phyloP scores from a whole-genome alignment of 75 land plant genomes.

The Pinus tabuliformis region DNA sequence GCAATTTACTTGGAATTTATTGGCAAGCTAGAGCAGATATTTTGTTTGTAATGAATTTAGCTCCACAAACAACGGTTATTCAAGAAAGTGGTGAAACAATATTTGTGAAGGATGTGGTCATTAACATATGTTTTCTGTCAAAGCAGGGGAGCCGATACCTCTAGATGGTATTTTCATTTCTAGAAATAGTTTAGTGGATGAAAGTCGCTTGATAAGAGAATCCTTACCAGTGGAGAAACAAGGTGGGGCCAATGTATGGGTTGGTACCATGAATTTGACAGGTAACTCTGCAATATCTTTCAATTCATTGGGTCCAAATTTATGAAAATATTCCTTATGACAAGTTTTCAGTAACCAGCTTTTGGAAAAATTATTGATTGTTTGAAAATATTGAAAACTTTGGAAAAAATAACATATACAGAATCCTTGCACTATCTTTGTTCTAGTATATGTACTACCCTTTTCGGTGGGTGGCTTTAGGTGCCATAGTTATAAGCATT shows the following conservation, averaged over 20 bases:
- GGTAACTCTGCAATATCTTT: slow-evolving; percentile 19
- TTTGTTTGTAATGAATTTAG: slow-evolving; percentile 69
- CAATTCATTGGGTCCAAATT: too few species aligned
- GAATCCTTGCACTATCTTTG: slow-evolving; percentile 20
- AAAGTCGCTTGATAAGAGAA: slow-evolving; percentile 85
- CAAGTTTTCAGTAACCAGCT: too few species aligned
- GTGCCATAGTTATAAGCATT: slow-evolving; percentile 62
- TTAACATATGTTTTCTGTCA: slow-evolving; percentile 70
- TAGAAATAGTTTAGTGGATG: slow-evolving; percentile 80
- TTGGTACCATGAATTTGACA: slow-evolving; percentile 83
- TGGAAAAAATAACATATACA: not conserved
- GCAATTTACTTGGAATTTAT: too few species aligned
- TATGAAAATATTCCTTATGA: too few species aligned
- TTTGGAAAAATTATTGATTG: too few species aligned
- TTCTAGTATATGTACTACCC: slow-evolving; percentile 52
- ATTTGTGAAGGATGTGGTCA: slow-evolving; percentile 59
- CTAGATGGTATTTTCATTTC: slow-evolving; percentile 85
- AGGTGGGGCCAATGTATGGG: slow-evolving; percentile 70
- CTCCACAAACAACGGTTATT: slow-evolving; percentile 75
- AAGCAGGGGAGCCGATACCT: slow-evolving; percentile 88
- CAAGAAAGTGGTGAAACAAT: slow-evolving; percentile 66
- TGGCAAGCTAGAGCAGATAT: slow-evolving; percentile 76
- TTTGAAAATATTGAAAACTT: too few species aligned
- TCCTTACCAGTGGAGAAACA: slow-evolving; percentile 78
- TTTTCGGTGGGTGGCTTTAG: slow-evolving; percentile 70